phyloP scores from a whole-genome alignment of 306 rosid genomes.

The Astragalus glycyphyllos region DNA sequence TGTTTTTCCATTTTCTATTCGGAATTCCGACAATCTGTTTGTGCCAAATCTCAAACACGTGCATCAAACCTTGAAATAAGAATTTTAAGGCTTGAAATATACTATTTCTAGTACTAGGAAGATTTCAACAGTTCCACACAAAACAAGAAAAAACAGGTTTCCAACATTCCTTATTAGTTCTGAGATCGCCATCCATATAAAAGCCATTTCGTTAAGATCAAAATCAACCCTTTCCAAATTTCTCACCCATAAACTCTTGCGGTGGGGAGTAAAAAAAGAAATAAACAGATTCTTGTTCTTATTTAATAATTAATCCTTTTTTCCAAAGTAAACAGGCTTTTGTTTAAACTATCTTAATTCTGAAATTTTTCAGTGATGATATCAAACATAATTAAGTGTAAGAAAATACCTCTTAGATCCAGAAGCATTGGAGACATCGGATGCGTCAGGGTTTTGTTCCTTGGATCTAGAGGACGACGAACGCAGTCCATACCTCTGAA shows the following conservation, averaged over 20 bases:
- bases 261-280: background rate
- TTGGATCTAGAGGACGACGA: slow-evolving; percentile 55
- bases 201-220: background rate
- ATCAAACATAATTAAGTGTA: background rate
- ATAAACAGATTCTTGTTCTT: background rate
- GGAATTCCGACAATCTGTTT: slow-evolving; percentile 7
- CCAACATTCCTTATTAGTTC: background rate
- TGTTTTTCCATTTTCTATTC: too few relatives aligned
- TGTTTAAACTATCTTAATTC: background rate
- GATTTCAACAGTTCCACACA: background rate
- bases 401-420: slow-evolving; percentile 57
- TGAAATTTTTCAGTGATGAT: background rate
- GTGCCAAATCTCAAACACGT: slow-evolving; percentile 9
- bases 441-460: slow-evolving; percentile 49
- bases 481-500: slow-evolving; percentile 65
- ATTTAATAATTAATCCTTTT: background rate
- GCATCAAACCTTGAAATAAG: background rate
- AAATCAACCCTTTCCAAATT: background rate
- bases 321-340: background rate
- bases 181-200: background rate
- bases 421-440: slow-evolving; percentile 50
- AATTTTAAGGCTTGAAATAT: background rate
- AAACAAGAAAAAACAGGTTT: background rate
- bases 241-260: background rate
- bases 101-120: background rate